Evolutionary conservation across 306 rosid genomes (phyloP).

Genomic region (Carpinus viminea): DNA sequence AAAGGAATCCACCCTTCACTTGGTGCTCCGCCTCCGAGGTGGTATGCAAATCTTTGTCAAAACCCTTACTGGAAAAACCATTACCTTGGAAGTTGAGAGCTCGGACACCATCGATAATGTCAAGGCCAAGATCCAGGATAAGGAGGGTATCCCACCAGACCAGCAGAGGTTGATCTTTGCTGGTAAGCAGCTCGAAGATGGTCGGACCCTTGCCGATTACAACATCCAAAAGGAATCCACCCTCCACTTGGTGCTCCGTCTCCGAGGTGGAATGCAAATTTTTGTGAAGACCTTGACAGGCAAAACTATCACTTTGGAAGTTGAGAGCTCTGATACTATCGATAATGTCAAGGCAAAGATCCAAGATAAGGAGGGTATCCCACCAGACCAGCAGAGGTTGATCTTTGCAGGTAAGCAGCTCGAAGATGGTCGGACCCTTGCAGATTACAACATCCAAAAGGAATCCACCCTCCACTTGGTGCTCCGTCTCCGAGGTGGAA

Average conservation of each 20-base stretch:
- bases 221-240: constrained; percentile 33
- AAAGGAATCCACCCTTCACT: constrained; percentile 17
- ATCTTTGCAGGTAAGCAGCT: constrained; percentile 33
- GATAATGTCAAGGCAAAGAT: background rate
- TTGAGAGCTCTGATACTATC: constrained; percentile 9
- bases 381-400: constrained; percentile 25
- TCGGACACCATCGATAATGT: constrained; percentile 31
- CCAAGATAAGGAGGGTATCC: constrained; percentile 4
- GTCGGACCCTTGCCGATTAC: constrained; percentile 27
- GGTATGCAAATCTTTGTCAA: constrained; percentile 9
- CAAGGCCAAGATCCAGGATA: constrained; percentile 27
- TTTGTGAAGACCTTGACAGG: constrained; percentile 34
- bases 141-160: constrained; percentile 33
- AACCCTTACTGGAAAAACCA: constrained; percentile 7
- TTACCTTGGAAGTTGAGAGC: constrained; percentile 29
- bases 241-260: constrained; percentile 28
- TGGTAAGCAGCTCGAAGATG: constrained; percentile 27
- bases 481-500: constrained; percentile 15
- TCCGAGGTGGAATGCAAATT: constrained; percentile 38
- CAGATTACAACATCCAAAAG: constrained; percentile 25
- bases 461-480: constrained; percentile 22
- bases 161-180: constrained; percentile 29
- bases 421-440: constrained; percentile 8
- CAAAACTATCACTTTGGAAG: constrained; percentile 29
- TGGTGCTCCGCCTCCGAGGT: constrained; percentile 20